phyloP scores from a whole-genome alignment of 2,329 filamentous ascomycete species.

The Penicillium sp. region DNA sequence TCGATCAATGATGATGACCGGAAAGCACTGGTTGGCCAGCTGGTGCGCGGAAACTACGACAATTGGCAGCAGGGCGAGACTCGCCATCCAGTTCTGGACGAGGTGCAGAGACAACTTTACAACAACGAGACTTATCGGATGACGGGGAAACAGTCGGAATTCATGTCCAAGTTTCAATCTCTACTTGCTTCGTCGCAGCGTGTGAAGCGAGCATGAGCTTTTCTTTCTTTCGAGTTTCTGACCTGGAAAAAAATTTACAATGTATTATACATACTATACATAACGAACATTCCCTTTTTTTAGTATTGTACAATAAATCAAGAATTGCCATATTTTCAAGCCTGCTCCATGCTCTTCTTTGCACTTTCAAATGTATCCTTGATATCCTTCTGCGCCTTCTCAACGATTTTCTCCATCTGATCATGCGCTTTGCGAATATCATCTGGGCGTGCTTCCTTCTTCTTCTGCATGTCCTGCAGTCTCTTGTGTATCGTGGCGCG shows the following conservation, averaged over 20 bases:
- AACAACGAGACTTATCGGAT: slow-evolving; percentile 41
- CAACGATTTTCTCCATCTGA: slow-evolving; percentile 46
- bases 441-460: slow-evolving; percentile 41
- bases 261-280: slow-evolving; percentile 21
- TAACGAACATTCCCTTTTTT: not conserved
- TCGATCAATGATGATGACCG: slow-evolving; percentile 23
- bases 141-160: slow-evolving; percentile 31
- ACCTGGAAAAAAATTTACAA: not conserved
- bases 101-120: slow-evolving; percentile 33
- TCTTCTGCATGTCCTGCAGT: slow-evolving; percentile 42
- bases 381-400: slow-evolving; percentile 45
- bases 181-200: slow-evolving; percentile 27
- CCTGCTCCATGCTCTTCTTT: slow-evolving; percentile 36
- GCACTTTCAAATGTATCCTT: slow-evolving; percentile 43
- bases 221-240: not conserved
- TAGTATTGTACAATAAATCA: not conserved
- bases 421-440: slow-evolving; percentile 44
- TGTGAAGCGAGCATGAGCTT: slow-evolving; percentile 20
- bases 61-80: slow-evolving; percentile 14
- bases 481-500: slow-evolving; percentile 43
- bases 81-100: slow-evolving; percentile 26
- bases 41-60: slow-evolving; percentile 33
- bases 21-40: slow-evolving; percentile 27
- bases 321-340: slow-evolving; percentile 14
- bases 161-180: slow-evolving; percentile 37